These are phyloP conservation scores for Metarhizium guizhouense DNA, from an alignment of 2,329 filamentous ascomycete species.

Conservation along the genomic window DNA sequence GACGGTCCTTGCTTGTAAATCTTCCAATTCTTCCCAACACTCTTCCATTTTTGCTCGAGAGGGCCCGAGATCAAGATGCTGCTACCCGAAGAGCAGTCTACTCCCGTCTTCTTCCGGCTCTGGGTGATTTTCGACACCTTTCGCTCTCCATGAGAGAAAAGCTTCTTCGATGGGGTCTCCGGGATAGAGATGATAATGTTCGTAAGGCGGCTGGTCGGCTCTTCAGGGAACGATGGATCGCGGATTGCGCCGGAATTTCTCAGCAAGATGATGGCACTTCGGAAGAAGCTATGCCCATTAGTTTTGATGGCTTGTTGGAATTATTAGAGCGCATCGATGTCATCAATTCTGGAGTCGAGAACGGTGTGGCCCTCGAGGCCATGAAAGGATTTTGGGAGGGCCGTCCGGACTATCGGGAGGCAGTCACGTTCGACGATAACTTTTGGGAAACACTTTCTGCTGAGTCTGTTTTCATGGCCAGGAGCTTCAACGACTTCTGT, in stretches of 20 bases:
- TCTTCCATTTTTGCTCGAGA: slow-evolving; percentile 78
- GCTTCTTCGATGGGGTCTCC: slow-evolving; percentile 84
- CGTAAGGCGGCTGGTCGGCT: slow-evolving; percentile 83
- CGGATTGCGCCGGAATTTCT: slow-evolving; percentile 71
- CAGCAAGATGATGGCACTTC: slow-evolving; percentile 50
- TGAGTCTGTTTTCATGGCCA: slow-evolving; percentile 81
- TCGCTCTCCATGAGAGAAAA: slow-evolving; percentile 94
- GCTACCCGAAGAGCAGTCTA: slow-evolving; percentile 80
- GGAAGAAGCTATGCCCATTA: slow-evolving; percentile 52
- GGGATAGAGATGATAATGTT: slow-evolving; percentile 90
- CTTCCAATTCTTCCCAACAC: slow-evolving; percentile 78
- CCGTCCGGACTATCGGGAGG: slow-evolving; percentile 71
- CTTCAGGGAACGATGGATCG: slow-evolving; percentile 95
- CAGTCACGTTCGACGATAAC: slow-evolving; percentile 59
- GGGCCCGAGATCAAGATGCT: slow-evolving; percentile 81
- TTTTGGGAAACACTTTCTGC: slow-evolving; percentile 78
- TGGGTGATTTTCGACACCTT: slow-evolving; percentile 90
- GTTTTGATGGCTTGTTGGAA: slow-evolving; percentile 76
- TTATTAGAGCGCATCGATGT: slow-evolving; percentile 91
- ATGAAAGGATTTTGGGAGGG: slow-evolving; percentile 97
- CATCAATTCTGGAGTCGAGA: slow-evolving; percentile 80
- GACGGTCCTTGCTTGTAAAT: slow-evolving; percentile 79
- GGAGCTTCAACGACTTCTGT: slow-evolving; percentile 93
- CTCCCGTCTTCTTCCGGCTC: slow-evolving; percentile 71
- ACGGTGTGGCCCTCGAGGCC: slow-evolving; percentile 83